These are phyloP conservation scores for Tricholomella constricta DNA, from an alignment of 768 basidiomycete genomes.

Conservation along the genomic window DNA sequence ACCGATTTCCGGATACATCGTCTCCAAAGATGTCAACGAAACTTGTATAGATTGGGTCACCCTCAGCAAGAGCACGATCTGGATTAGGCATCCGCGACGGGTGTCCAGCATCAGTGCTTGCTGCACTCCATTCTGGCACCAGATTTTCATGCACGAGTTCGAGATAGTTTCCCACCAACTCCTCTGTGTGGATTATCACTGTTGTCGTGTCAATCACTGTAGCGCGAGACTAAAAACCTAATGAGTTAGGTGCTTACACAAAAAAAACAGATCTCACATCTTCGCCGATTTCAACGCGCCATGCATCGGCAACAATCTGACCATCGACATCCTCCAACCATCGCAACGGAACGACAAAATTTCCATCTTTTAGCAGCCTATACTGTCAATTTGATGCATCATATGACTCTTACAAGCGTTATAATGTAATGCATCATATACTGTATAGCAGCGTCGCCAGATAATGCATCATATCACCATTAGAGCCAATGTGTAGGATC, in stretches of 20 bases:
- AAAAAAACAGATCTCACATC: background rate
- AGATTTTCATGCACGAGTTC: conserved; percentile 16
- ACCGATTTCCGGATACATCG: conserved; percentile 46
- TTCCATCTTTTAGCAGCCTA: too few species aligned
- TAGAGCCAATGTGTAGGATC: too few species aligned
- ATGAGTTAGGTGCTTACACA: background rate
- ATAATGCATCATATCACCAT: too few species aligned
- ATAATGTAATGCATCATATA: too few species aligned
- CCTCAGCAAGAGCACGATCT: conserved; percentile 28
- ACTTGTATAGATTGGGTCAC: conserved; percentile 31
- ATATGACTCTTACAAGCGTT: too few species aligned
- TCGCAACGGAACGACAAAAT: conserved; percentile 22
- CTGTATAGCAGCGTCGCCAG: too few species aligned
- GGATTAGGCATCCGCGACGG: conserved; percentile 35
- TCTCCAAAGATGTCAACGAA: conserved; percentile 38
- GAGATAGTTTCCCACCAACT: conserved; percentile 20
- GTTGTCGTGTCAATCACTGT: conserved; percentile 9
- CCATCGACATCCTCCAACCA: conserved; percentile 24
- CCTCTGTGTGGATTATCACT: conserved; percentile 13
- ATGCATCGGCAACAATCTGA: conserved; percentile 1
- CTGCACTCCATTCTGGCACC: conserved; percentile 23
- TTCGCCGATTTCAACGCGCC: background rate
- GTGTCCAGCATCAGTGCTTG: conserved; percentile 20
- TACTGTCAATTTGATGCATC: too few species aligned
- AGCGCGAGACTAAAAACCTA: background rate